Evolutionary conservation across 306 rosid genomes (phyloP).

Genomic region (Lagenaria siceraria): DNA sequence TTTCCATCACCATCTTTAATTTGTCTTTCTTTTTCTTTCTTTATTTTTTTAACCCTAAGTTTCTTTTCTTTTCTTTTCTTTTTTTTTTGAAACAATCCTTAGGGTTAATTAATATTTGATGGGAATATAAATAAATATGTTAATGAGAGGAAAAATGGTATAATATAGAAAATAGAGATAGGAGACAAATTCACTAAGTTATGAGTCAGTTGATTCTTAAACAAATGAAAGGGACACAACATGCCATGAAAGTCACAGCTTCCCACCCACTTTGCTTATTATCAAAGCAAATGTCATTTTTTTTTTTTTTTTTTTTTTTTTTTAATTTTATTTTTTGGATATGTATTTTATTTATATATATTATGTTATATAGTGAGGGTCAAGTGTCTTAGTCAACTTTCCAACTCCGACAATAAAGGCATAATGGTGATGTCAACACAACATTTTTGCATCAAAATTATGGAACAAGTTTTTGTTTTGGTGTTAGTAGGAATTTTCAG

Average conservation of each 20-base stretch:
- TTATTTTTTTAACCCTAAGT: not conserved
- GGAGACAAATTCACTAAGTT: not conserved
- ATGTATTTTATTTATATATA: not conserved
- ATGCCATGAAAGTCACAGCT: not conserved
- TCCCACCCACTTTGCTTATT: not conserved
- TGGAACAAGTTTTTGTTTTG: not conserved
- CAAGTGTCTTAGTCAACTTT: not conserved
- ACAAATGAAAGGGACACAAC: constrained; percentile 2
- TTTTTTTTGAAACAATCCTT: no score
- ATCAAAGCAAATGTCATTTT: not conserved
- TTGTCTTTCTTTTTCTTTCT: not conserved
- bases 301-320: not conserved
- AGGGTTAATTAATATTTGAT: not conserved
- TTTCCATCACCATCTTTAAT: not conserved
- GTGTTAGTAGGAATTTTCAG: no score
- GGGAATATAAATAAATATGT: not conserved
- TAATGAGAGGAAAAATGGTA: not conserved
- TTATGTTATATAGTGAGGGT: not conserved
- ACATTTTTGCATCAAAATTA: not conserved
- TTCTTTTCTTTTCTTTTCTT: not conserved
- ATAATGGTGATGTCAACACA: not conserved
- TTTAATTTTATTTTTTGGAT: no score
- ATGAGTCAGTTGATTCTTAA: not conserved
- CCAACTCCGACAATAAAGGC: not conserved
- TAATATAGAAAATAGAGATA: not conserved